These are phyloP conservation scores for Calonectria ilicicola DNA, from an alignment of 2,329 filamentous ascomycete genomes.

Conservation along the genomic window DNA sequence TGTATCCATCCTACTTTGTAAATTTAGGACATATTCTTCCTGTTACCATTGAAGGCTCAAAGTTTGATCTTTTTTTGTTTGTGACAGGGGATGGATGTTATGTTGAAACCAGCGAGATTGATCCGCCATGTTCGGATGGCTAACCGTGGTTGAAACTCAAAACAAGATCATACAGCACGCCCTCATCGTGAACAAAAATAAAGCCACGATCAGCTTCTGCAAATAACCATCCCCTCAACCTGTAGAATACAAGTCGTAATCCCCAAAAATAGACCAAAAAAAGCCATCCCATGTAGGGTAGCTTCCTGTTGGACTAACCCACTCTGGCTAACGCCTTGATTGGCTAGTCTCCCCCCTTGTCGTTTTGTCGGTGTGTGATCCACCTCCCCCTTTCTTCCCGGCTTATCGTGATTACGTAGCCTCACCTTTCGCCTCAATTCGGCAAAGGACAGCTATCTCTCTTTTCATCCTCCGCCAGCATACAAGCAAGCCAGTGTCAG, in stretches of 20 bases:
- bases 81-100: too few species aligned
- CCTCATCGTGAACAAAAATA: neutral
- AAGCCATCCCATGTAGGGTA: neutral
- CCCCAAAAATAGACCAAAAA: neutral
- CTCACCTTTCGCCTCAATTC: conserved; percentile 19
- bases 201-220: too few species aligned
- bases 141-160: neutral
- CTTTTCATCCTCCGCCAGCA: neutral
- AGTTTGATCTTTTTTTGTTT: too few species aligned
- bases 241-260: neutral
- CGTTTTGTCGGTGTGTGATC: conserved; percentile 7
- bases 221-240: neutral
- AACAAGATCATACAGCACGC: too few species aligned
- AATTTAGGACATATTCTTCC: too few species aligned
- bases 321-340: neutral
- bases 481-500: neutral
- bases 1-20: neutral
- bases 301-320: neutral
- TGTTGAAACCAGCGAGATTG: too few species aligned
- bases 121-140: neutral
- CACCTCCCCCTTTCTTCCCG: conserved; percentile 12
- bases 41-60: too few species aligned
- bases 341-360: neutral
- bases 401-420: conserved; percentile 15
- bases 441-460: conserved; percentile 22